Base-by-base conservation (phyloP, 352 stramenopile genomes). In the Globisporangium megalacanthum region DNA sequence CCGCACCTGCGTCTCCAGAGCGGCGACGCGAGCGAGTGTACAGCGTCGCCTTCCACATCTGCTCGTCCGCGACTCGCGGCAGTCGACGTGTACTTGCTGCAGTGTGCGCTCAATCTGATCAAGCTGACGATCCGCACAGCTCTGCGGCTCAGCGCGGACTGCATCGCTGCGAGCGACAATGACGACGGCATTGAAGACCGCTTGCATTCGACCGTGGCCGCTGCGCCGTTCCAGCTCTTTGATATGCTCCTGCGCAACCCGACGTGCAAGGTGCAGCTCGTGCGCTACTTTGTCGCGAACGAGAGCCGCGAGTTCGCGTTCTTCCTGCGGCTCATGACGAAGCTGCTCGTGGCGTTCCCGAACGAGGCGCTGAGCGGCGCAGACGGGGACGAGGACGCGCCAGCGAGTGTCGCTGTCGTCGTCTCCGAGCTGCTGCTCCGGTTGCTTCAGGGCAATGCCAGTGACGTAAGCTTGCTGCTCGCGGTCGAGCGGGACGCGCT, bases 311-410 rank as follows among this genome's bases (percentile, higher is more conserved):
- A 88, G 51, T 89, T 74, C 44, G 73, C 75, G 0, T 87, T 87
- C 65, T 90, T 91, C 56, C 50, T 89, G 20, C 77, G 76, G 0
- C 37, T 89, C 15, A 87, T 87, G 75, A 56, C 73, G 9, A 89
- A 83, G 59, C 59, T 91, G 39, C 64, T 90, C 4, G 61, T 66
- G 4, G 65, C 72, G 8, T 88, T 88, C 65, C 59, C 74, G 13
- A 63, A 72, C 14, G 70, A 88, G 33, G 49, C 39, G 31, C 39
- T 88, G 33, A 54, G 2, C 20, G 25, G 64, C 22, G 60, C 52
- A 8, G 64, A 68, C 22, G 58, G 54, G n/a, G 49, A 33, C 47
- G 47, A 35, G 2, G 22, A 6, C 4, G 13, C 25, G 8, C 7
- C 6, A 2, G 61, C 41, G 2, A 80, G 65, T 0, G 59, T 82